Conservation (phyloP, 2,329 filamentous ascomycete genomes). For the Aspergillus latus region DNA sequence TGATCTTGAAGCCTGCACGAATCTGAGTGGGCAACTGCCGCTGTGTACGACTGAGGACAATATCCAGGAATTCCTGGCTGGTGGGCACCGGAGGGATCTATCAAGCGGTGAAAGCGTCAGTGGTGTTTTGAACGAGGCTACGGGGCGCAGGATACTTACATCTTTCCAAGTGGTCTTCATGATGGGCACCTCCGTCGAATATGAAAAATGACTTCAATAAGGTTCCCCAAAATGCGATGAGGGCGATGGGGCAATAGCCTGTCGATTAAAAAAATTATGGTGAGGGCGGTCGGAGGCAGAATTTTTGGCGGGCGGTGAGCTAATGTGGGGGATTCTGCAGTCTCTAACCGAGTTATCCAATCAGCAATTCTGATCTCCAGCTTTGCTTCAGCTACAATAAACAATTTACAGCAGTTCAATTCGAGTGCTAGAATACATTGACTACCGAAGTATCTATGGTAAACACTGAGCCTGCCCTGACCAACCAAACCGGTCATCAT, state of each 20-base stretch:
- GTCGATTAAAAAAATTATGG: slow-evolving; percentile 14
- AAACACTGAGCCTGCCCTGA: slow-evolving; percentile 25
- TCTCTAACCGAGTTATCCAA: slow-evolving; percentile 12
- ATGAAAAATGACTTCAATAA: slow-evolving; percentile 27
- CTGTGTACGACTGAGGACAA: slow-evolving; percentile 91
- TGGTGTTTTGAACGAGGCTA: neutral
- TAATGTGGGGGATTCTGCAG: slow-evolving; percentile 15
- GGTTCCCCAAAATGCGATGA: slow-evolving; percentile 15
- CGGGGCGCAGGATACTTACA: slow-evolving; percentile 24
- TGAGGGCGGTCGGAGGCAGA: slow-evolving; percentile 13
- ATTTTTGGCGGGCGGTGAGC: slow-evolving; percentile 17
- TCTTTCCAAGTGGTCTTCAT: slow-evolving; percentile 65
- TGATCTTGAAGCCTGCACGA: slow-evolving; percentile 92
- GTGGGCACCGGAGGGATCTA: slow-evolving; percentile 82
- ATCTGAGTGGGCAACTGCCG: slow-evolving; percentile 93
- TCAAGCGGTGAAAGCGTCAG: slow-evolving; percentile 37
- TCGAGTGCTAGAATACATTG: slow-evolving; percentile 23
- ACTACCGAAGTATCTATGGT: slow-evolving; percentile 23
- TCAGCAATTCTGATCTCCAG: neutral
- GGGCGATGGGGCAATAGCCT: slow-evolving; percentile 17
- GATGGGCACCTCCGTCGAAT: slow-evolving; percentile 31
- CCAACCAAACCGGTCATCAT: slow-evolving; percentile 21
- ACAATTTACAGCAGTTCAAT: neutral
- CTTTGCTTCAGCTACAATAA: neutral
- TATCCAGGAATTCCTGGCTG: slow-evolving; percentile 94